phyloP scores from a whole-genome alignment of 75 land plant genomes.

The Sequoiadendron giganteum region DNA sequence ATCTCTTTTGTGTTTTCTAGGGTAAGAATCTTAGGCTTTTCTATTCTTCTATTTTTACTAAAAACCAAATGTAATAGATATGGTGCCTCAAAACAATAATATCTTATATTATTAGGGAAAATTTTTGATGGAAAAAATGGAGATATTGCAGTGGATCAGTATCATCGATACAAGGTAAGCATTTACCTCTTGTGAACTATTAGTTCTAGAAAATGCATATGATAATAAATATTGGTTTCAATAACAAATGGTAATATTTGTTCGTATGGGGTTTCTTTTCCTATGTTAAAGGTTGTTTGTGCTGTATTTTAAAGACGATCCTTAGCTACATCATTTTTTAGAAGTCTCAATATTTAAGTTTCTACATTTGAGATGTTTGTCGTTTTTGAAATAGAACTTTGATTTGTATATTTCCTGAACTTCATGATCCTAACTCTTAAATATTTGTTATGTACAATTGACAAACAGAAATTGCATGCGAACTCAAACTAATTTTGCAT shows the following conservation, averaged over 20 bases:
- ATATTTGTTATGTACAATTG: background rate
- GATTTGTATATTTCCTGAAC: background rate
- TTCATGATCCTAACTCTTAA: background rate
- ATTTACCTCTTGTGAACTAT: background rate
- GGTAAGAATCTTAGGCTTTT: background rate
- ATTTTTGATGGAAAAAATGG: constrained; percentile 76
- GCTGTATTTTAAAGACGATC: background rate
- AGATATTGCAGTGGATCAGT: constrained; percentile 79
- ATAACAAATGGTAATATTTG: background rate
- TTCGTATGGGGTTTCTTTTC: background rate
- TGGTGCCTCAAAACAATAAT: background rate
- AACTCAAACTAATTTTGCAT: background rate
- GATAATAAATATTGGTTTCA: background rate
- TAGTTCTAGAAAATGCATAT: background rate
- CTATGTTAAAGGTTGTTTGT: background rate
- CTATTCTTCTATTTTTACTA: background rate
- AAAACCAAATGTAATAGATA: constrained; percentile 2
- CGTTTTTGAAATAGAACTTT: background rate
- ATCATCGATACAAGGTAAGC: constrained; percentile 71
- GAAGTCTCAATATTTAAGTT: background rate
- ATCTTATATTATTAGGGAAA: constrained; percentile 35
- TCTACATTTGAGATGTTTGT: background rate
- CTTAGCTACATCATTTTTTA: background rate
- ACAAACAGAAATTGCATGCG: background rate
- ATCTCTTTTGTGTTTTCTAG: background rate